These are phyloP conservation scores for Deuterostichococcus epilithicus DNA, from an alignment of 139 green algal species.

Conservation along the genomic window DNA sequence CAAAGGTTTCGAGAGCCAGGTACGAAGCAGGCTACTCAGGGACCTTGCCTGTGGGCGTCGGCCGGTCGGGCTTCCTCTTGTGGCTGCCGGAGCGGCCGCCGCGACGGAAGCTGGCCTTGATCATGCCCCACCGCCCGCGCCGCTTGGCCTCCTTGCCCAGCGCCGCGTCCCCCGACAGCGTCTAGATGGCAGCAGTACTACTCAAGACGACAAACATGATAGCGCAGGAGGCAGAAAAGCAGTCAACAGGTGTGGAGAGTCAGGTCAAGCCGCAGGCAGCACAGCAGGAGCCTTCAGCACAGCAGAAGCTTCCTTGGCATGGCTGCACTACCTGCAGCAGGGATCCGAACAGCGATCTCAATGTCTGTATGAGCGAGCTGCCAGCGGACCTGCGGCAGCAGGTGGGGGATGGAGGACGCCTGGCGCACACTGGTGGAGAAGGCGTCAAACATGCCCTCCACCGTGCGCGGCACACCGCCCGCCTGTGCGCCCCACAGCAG, in stretches of 20 bases:
- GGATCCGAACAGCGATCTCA: constrained; percentile 1
- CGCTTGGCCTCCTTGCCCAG: no score
- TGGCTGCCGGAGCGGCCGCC: background rate
- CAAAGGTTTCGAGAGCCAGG: no score
- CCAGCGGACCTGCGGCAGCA: background rate
- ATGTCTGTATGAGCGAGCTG: background rate
- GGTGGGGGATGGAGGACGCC: background rate
- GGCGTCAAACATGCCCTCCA: constrained; percentile 13
- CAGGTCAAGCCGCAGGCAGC: no score
- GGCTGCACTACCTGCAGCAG: no score
- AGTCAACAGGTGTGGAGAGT: no score
- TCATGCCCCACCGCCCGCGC: background rate
- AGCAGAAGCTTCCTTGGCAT: no score
- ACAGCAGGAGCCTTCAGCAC: no score
- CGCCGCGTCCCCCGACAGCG: no score
- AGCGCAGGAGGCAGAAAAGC: no score
- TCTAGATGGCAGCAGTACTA: no score
- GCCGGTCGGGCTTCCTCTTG: background rate
- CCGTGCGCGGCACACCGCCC: background rate
- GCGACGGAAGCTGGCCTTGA: background rate
- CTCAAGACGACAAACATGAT: no score
- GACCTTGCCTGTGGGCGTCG: background rate
- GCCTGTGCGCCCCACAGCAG: background rate
- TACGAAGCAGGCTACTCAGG: no score
- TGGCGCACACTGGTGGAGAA: background rate